Percentiles rank a stretch among this genome's conserved stretches.
phyloP scores from a whole-genome alignment of 169 alveolate species.

The Eimeria zaria region DNA sequence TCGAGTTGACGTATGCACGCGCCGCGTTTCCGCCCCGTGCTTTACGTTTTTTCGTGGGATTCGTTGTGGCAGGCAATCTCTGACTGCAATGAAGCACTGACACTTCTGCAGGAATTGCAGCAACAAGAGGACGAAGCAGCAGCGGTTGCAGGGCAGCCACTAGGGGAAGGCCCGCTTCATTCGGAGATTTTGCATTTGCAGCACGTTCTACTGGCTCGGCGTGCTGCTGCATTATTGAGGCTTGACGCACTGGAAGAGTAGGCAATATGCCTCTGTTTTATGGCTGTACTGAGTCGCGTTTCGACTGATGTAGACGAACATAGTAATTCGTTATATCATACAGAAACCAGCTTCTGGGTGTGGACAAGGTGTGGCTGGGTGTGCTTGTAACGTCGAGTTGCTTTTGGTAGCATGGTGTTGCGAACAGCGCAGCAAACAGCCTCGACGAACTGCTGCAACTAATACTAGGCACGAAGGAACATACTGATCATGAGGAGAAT shows the following conservation, averaged over 20 bases:
- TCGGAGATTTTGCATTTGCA: slow-evolving; percentile 26
- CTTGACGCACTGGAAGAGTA: slow-evolving; percentile 46
- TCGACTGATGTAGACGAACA: background rate
- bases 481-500: background rate
- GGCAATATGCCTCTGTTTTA: background rate
- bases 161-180: background rate
- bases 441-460: slow-evolving; percentile 66
- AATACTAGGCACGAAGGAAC: background rate
- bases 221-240: slow-evolving; percentile 56
- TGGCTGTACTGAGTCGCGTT: background rate
- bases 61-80: slow-evolving; percentile 49
- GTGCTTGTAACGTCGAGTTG: background rate
- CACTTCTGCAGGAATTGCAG: slow-evolving; percentile 30
- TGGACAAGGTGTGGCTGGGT: background rate
- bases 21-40: too few relatives aligned
- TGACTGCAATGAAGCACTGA: slow-evolving; percentile 61
- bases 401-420: background rate
- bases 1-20: too few relatives aligned
- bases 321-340: background rate
- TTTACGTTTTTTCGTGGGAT: background rate
- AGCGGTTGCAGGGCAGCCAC: slow-evolving; percentile 63
- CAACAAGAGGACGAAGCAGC: slow-evolving; percentile 30
- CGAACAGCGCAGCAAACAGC: slow-evolving; percentile 33
- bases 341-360: background rate
- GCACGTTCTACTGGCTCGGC: slow-evolving; percentile 58